A percentile compares a stretch with the other conserved stretches of the same genome.
Conservation (phyloP, 371 early-diverging fungal species). For the Mortierella sp. region DNA sequence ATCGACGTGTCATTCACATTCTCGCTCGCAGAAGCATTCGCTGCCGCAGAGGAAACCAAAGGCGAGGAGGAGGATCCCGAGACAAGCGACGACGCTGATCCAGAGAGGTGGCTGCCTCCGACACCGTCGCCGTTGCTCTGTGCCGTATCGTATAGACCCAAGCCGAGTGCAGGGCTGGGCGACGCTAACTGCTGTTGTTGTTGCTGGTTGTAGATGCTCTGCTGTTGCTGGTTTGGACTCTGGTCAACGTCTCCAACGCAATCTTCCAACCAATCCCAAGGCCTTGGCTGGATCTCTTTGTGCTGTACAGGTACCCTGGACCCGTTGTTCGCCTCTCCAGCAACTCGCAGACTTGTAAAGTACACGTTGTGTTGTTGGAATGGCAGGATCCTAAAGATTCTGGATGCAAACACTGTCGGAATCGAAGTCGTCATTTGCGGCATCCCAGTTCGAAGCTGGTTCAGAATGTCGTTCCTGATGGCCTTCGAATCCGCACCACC, state of each 20-base stretch:
- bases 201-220: neutral
- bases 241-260: slow-evolving; percentile 57
- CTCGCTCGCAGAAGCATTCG: slow-evolving; percentile 7
- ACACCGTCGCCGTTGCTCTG: slow-evolving; percentile 23
- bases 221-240: slow-evolving; percentile 11
- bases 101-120: slow-evolving; percentile 2
- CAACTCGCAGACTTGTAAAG: slow-evolving; percentile 57
- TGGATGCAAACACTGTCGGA: slow-evolving; percentile 65
- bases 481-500: slow-evolving; percentile 30
- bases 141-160: slow-evolving; percentile 27
- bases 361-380: slow-evolving; percentile 71
- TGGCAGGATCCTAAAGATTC: slow-evolving; percentile 69
- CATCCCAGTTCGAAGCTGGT: slow-evolving; percentile 41
- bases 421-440: slow-evolving; percentile 57
- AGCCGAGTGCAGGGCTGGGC: slow-evolving; percentile 27
- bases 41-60: slow-evolving; percentile 1
- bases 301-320: slow-evolving; percentile 43
- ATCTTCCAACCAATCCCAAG: slow-evolving; percentile 77
- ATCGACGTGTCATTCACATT: slow-evolving; percentile 48
- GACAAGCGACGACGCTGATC: slow-evolving; percentile 6
- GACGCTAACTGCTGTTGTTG: slow-evolving; percentile 11
- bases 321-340: slow-evolving; percentile 33
- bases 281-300: slow-evolving; percentile 62
- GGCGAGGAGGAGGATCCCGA: slow-evolving; percentile 4
- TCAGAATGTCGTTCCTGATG: slow-evolving; percentile 42